Evolutionary conservation across 208 protist species (phyloP), one percentile per base, ranked within the genome.

Genomic region (Crithidia expoeki): DNA sequence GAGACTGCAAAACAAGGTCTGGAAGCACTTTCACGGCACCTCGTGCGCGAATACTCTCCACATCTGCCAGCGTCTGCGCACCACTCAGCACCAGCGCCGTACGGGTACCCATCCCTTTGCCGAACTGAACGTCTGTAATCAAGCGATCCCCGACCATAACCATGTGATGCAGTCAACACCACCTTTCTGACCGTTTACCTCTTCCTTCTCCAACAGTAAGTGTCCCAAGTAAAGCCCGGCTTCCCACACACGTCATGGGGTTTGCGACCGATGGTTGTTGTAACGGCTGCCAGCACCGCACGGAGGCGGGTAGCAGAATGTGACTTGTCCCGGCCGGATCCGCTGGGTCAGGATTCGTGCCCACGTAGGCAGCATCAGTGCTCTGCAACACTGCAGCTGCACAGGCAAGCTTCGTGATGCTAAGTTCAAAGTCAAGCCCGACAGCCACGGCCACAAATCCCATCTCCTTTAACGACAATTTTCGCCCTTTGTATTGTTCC

Each of bases 121-220:
- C 85, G 81, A 91, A 94, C 19, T 72, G 68, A 44, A 89, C 72
- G 59, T 90, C 85, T 17, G 85, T 90, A 34, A 77, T 85, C 16
- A 91, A 72, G 5, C 88, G 79, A 51, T 94, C 88, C 4, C 88
- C 88, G 5, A 94, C 57, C 85, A 94, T 90, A 21, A 90, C 52
- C 56, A 51, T 33, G 14, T 55, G 53, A 14, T 74, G 81, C 53
- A 85, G 10, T 57, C 74, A 50, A 89, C 36, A 40, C 36, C 36
- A 14, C 36, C 83, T 0, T 10, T 9, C 4, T 21, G 46, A 38
- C 52, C 66, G 2, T 63, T 36, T 44, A 30, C 33, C 36, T 71
- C 70, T 57, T 91, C 83, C 21, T 63, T 72, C 64, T 68, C 77
- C 36, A 90, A 80, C 28, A 91, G 57, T 9, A 83, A 63, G 2